Conservation (phyloP, 2,329 filamentous ascomycete genomes). For the Chrysoporthe austroafricana region DNA sequence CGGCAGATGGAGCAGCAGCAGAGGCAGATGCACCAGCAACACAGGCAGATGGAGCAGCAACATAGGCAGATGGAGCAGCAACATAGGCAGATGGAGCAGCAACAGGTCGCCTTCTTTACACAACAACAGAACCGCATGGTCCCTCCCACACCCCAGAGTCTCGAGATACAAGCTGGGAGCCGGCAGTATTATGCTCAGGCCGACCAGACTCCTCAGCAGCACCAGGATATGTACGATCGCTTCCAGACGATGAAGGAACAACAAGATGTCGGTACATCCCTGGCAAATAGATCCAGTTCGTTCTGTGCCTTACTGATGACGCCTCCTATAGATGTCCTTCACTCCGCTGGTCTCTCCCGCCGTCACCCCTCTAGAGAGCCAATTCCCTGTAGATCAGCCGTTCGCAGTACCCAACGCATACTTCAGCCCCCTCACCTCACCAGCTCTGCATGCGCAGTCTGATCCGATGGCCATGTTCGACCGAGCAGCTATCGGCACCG, state of each 20-base stretch:
- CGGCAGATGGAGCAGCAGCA: conserved; percentile 62
- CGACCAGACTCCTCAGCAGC: conserved; percentile 53
- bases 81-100: conserved; percentile 60
- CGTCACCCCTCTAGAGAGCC: conserved; percentile 76
- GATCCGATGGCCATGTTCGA: conserved; percentile 53
- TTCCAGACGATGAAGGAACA: conserved; percentile 72
- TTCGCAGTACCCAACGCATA: conserved; percentile 72
- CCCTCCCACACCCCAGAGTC: conserved; percentile 79
- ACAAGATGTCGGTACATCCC: conserved; percentile 60
- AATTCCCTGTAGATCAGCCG: conserved; percentile 63
- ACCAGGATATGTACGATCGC: conserved; percentile 67
- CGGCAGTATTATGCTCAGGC: conserved; percentile 60
- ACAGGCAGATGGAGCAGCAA: conserved; percentile 61
- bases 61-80: conserved; percentile 62
- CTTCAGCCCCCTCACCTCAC: conserved; percentile 83
- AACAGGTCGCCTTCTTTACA: conserved; percentile 58
- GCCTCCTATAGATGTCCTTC: conserved; percentile 66
- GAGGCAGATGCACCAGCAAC: conserved; percentile 61
- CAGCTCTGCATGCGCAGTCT: conserved; percentile 74
- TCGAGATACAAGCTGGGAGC: conserved; percentile 70
- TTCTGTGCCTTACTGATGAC: conserved; percentile 34
- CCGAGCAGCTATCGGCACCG: conserved; percentile 42
- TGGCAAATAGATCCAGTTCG: not conserved
- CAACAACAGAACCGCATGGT: conserved; percentile 63
- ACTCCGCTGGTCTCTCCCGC: conserved; percentile 84